Evolutionary conservation across 2,329 filamentous ascomycete genomes (phyloP).

Genomic region (Blastomyces parvus): DNA sequence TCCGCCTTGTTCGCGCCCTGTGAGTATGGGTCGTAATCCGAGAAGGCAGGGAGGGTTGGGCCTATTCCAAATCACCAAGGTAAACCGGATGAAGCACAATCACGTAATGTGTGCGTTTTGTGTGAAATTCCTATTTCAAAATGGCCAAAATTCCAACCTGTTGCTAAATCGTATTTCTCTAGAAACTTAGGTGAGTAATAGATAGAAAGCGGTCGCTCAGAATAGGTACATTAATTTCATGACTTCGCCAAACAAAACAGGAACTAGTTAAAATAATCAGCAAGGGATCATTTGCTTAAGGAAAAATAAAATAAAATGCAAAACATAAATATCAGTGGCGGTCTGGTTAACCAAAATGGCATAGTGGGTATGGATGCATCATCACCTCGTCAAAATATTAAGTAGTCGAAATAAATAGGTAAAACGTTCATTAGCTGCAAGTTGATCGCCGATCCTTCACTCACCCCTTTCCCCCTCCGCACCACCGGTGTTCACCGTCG

Average conservation of each 20-base stretch:
- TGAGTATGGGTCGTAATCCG: neutral
- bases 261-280: neutral
- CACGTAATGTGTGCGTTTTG: neutral
- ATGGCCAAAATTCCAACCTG: neutral
- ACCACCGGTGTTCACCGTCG: constrained; percentile 22
- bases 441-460: neutral
- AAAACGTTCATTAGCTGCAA: neutral
- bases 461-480: neutral
- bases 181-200: neutral
- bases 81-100: too few relatives aligned
- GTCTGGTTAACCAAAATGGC: neutral
- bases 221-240: neutral
- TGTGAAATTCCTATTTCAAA: neutral
- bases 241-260: neutral
- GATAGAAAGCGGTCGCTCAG: neutral
- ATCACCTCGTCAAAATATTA: neutral
- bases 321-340: neutral
- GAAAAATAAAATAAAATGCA: neutral
- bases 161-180: neutral
- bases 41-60: too few relatives aligned
- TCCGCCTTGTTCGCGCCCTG: neutral
- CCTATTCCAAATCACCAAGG: too few relatives aligned
- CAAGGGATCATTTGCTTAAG: neutral
- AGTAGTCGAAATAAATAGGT: neutral
- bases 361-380: neutral